Base-by-base conservation (phyloP, 2,329 filamentous ascomycete species). In the Cytospora piceae region DNA sequence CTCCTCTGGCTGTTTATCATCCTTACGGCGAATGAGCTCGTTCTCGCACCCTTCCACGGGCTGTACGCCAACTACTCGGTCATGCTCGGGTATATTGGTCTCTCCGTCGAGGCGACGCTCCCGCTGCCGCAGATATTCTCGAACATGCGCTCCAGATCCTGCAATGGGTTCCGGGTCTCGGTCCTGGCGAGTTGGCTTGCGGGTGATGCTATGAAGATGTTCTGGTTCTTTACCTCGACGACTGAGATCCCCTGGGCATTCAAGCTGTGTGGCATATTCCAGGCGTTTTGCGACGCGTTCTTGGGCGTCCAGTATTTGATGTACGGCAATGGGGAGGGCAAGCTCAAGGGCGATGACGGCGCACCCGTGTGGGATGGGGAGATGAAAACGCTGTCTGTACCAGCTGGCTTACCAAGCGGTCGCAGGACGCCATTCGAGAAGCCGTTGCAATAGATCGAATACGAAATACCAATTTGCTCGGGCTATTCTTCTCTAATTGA, bases 181-280 rank as follows among this genome's bases (percentile, higher is more conserved):
- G 88, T 96, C 5, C 80, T 95, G 65, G 85, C 82, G 32, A 93
- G 89, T 75, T 96, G 92, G 92, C 80, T 96, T 61, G 79, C 90
- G 3, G 92, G 92, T 68, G 92, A 96, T 76, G 82, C 85, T 11
- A 93, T 95, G 88, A 96, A 96, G 83, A 90, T 94, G 84, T 91
- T 93, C 73, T 90, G 87, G 87, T 95, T 94, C 80, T 90, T 94
- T 68, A 91, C 88, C 2, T 85, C 89, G 1, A 85, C 83, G 1
- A 86, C 86, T 4, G 81, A 84, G 72, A 92, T 95, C 37, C 91
- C 92, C 0, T 84, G 85, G 83, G 87, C 90, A 1, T 96, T 95
- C 78, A 94, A 94, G 80, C 78, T 92, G 24, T 94, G 91, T 74
- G 92, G 90, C 70, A 82, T 93, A 63, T 93, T 95, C 77, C 92